Percentiles rank a stretch among this genome's conserved stretches.
Conservation (phyloP, 2,329 filamentous ascomycete species). For the Zymoseptoria pseudotritici region DNA sequence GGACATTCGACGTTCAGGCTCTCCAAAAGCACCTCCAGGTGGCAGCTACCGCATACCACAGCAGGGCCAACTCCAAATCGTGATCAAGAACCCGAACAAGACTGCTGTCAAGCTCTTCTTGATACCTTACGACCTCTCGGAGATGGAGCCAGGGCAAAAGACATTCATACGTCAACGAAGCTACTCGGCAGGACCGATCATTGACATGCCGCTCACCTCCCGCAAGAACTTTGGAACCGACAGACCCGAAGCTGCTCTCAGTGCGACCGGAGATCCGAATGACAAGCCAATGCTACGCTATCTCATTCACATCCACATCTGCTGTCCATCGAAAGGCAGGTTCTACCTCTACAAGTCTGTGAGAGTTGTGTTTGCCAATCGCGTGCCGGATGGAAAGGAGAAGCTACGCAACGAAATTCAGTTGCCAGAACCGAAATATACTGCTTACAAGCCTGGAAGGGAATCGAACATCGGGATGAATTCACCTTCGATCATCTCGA, state of each 20-base stretch:
- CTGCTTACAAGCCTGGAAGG: slow-evolving; percentile 64
- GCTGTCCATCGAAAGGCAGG: slow-evolving; percentile 72
- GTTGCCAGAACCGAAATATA: slow-evolving; percentile 78
- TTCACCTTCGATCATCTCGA: slow-evolving; percentile 10
- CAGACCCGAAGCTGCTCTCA: slow-evolving; percentile 46
- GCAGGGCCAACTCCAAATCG: slow-evolving; percentile 88
- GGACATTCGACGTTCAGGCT: slow-evolving; percentile 49
- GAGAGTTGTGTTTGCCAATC: slow-evolving; percentile 91
- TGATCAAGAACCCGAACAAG: slow-evolving; percentile 97
- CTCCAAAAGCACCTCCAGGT: slow-evolving; percentile 64
- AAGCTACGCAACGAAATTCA: slow-evolving; percentile 85
- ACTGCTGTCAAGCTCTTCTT: slow-evolving; percentile 95
- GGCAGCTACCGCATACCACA: slow-evolving; percentile 92
- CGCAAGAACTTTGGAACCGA: slow-evolving; percentile 45
- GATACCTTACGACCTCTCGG: slow-evolving; percentile 82
- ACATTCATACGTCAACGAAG: slow-evolving; percentile 93
- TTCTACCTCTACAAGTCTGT: slow-evolving; percentile 89
- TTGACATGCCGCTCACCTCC: slow-evolving; percentile 56
- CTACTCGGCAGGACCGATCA: slow-evolving; percentile 79
- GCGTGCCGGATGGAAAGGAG: slow-evolving; percentile 92
- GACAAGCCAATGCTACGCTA: slow-evolving; percentile 76
- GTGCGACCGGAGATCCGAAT: slow-evolving; percentile 42
- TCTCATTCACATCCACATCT: slow-evolving; percentile 87
- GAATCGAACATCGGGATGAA: slow-evolving; percentile 30
- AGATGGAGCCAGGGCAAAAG: slow-evolving; percentile 90